Conservation (phyloP, 2,329 filamentous ascomycete genomes). For the Alternaria sp. region DNA sequence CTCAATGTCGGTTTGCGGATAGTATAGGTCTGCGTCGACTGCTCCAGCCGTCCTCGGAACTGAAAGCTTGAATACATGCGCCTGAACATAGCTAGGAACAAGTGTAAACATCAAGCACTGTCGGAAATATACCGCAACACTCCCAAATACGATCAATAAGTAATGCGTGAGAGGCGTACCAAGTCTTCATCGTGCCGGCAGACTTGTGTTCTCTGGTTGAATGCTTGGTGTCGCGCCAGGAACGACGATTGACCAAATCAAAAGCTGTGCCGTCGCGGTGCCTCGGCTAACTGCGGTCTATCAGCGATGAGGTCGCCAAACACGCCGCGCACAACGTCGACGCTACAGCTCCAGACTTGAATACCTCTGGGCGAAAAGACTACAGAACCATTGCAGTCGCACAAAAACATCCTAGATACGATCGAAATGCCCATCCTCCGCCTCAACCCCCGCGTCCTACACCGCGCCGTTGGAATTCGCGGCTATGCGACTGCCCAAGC, state of each 20-base stretch:
- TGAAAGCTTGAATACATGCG: background rate
- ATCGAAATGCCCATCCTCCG: constrained; percentile 35
- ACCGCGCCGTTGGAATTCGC: constrained; percentile 34
- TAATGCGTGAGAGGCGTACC: background rate
- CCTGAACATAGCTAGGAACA: background rate
- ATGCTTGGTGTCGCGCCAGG: background rate
- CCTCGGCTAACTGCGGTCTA: constrained; percentile 27
- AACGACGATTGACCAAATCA: background rate
- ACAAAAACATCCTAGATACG: background rate
- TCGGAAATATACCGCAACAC: background rate
- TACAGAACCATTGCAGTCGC: background rate
- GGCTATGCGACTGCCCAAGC: constrained; percentile 56
- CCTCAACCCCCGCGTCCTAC: constrained; percentile 24
- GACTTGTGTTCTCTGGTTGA: background rate
- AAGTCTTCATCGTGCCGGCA: background rate
- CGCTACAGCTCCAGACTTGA: background rate
- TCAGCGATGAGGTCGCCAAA: constrained; percentile 7
- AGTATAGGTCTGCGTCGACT: background rate
- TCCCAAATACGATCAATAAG: background rate
- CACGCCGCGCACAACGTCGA: background rate
- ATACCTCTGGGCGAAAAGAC: background rate
- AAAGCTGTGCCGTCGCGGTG: background rate
- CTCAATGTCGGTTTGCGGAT: background rate
- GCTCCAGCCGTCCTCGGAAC: background rate
- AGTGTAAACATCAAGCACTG: background rate